Evolutionary conservation across 352 stramenopile genomes (phyloP).

Genomic region (Thalassiosira ordinaria): DNA sequence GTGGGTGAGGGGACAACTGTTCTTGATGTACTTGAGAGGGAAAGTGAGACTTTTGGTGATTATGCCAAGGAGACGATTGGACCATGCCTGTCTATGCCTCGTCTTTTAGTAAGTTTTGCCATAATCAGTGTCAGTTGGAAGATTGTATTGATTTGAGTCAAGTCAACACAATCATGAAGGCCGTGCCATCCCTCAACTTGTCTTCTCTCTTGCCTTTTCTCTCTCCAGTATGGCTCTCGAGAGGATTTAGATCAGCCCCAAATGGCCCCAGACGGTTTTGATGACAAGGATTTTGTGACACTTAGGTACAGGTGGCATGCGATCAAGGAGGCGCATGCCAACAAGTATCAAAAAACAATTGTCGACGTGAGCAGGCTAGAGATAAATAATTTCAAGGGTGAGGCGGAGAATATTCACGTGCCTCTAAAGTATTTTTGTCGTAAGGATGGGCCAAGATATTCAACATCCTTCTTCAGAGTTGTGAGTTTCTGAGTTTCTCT

Average conservation of each 20-base stretch:
- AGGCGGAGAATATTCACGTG: slow-evolving; percentile 34
- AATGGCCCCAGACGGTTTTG: slow-evolving; percentile 16
- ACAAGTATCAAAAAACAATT: slow-evolving; percentile 59
- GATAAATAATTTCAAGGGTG: slow-evolving; percentile 28
- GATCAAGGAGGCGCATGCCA: slow-evolving; percentile 45
- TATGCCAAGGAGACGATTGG: background rate
- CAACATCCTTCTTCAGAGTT: slow-evolving; percentile 5
- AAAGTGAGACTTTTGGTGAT: background rate
- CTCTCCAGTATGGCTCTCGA: slow-evolving; percentile 57
- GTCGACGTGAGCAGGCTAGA: slow-evolving; percentile 65
- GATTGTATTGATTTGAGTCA: too few relatives aligned
- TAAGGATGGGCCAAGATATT: slow-evolving; percentile 13
- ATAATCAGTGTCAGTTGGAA: too few relatives aligned
- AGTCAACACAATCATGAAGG: too few relatives aligned
- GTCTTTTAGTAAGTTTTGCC: too few relatives aligned
- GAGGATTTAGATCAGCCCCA: slow-evolving; percentile 33
- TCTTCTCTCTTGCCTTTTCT: too few relatives aligned
- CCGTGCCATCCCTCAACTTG: too few relatives aligned
- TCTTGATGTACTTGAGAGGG: slow-evolving; percentile 17
- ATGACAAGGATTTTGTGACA: slow-evolving; percentile 54
- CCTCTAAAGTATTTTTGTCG: slow-evolving; percentile 13
- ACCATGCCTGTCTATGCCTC: slow-evolving; percentile 63
- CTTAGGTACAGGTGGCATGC: slow-evolving; percentile 57
- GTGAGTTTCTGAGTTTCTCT: too few relatives aligned
- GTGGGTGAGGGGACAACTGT: slow-evolving; percentile 16